Base-by-base conservation (phyloP, 768 basidiomycete species). In the Auriscalpium microsporum region DNA sequence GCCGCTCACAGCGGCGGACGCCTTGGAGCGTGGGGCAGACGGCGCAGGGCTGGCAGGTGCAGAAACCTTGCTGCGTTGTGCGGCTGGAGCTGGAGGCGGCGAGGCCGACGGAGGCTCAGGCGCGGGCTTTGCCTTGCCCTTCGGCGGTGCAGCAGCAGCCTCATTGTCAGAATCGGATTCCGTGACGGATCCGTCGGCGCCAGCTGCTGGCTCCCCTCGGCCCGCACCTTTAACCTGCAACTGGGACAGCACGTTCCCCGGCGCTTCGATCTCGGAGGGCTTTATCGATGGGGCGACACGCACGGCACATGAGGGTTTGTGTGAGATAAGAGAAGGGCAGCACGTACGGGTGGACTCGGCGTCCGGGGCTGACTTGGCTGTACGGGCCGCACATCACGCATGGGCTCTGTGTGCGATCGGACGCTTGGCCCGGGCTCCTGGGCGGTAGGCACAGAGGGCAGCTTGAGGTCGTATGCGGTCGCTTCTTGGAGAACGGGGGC, bases 401-500 rank as follows among this genome's bases (percentile, higher is more conserved):
- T 28, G 28, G 28, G 28, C 28, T 28, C 28, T 7, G 4, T 28
- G 28, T 28, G 28, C 28, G 28, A 28, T 28, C 28, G 28, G 28
- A 28, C 7, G 28, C 28, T 28, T 4, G 28, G 7, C 28, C 28
- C 28, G 28, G 28, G 28, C 28, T 28, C 28, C 28, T 28, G 28
- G 28, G 28, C 28, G 28, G 28, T 28, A 28, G 28, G 28, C 28
- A 4, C 28, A 58, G 10, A 37, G 50, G 56, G 60, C 38, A 64
- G 52, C 47, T 69, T 68, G 49, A 84, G 68, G 46, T 74, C 70
- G 56, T 79, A 77, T 47, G 65, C 72, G 55, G 77, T 76, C 52
- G 68, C 71, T 23, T 73, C 74, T 28, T 76, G 78, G 21, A 62
- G 63, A 47, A 88, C 71, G 54, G 73, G 68, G 48, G 86, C 87